These are phyloP conservation scores for Phytophthora brassicae DNA, from an alignment of 352 stramenopile genomes.

Conservation along the genomic window DNA sequence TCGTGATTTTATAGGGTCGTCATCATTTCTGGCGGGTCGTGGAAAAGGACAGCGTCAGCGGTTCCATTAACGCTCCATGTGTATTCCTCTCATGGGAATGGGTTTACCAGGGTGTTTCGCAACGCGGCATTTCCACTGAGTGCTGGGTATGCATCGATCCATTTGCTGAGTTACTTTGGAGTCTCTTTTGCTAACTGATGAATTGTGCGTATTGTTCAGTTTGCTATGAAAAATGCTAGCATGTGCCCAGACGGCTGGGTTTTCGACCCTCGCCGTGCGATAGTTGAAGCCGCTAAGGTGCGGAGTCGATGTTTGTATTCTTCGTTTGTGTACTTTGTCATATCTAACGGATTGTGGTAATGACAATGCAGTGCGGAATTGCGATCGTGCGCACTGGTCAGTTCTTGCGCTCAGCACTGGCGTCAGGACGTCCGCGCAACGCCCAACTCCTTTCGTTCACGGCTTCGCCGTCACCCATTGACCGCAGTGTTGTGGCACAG, in stretches of 20 bases:
- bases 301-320: background rate
- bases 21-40: constrained; percentile 86
- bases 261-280: constrained; percentile 69
- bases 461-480: constrained; percentile 33
- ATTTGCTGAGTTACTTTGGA: background rate
- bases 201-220: constrained; percentile 33
- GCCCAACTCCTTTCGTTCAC: constrained; percentile 60
- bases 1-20: constrained; percentile 57
- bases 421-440: constrained; percentile 30
- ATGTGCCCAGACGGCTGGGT: constrained; percentile 62
- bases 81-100: constrained; percentile 86
- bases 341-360: constrained; percentile 3
- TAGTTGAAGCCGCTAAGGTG: constrained; percentile 78
- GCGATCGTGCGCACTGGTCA: constrained; percentile 75
- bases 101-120: constrained; percentile 84
- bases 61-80: constrained; percentile 50
- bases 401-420: constrained; percentile 57
- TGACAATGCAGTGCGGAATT: constrained; percentile 43
- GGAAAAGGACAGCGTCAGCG: constrained; percentile 38
- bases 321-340: constrained; percentile 2
- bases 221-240: constrained; percentile 82
- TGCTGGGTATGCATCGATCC: constrained; percentile 55
- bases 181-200: constrained; percentile 2
- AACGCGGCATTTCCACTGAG: constrained; percentile 76
- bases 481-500: constrained; percentile 58